A percentile compares a stretch with the other conserved stretches of the same genome.
These are phyloP conservation scores for Suillus luteus DNA, from an alignment of 768 basidiomycete species.

Conservation along the genomic window DNA sequence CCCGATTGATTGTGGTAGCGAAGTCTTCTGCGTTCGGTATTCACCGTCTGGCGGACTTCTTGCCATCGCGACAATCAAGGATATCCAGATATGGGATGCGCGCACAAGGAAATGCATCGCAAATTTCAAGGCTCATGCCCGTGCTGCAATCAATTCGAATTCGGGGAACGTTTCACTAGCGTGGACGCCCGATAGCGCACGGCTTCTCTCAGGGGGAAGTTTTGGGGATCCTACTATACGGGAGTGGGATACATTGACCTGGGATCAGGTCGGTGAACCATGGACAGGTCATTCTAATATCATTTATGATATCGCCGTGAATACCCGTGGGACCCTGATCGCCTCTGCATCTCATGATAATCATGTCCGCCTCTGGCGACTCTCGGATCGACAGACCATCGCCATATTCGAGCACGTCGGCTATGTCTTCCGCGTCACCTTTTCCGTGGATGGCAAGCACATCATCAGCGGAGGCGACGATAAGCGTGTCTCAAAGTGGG, in stretches of 20 bases:
- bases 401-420: not conserved
- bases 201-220: not conserved
- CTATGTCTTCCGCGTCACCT: not conserved
- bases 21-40: not conserved
- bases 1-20: not conserved
- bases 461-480: constrained; percentile 1
- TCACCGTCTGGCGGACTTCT: not conserved
- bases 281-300: not conserved
- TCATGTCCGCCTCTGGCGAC: not conserved
- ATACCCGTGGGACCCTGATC: not conserved
- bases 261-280: not conserved
- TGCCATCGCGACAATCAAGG: not conserved
- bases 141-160: not conserved
- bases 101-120: not conserved
- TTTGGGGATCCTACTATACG: not conserved
- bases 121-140: not conserved
- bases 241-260: constrained; percentile 1
- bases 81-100: not conserved
- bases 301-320: not conserved
- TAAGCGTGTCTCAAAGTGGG: not conserved
- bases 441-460: not conserved
- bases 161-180: not conserved
- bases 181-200: not conserved
- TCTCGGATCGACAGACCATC: not conserved
- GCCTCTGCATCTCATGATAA: not conserved